phyloP scores from a whole-genome alignment of 75 land plant species.

The Pseudotsuga menziesii region DNA sequence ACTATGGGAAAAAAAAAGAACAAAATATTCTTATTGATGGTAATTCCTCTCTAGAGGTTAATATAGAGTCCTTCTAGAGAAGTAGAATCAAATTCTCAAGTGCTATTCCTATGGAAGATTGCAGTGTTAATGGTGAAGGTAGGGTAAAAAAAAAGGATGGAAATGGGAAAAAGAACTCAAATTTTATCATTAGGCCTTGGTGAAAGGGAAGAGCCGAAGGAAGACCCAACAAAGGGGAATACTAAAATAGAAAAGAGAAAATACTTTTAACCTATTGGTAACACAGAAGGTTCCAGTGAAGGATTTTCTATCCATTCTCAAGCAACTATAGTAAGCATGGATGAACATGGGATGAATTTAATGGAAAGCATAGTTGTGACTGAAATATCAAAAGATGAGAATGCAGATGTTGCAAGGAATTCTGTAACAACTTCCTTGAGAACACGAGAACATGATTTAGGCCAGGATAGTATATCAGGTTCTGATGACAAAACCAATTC shows the following conservation, averaged over 20 bases:
- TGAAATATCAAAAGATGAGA: slow-evolving; percentile 33
- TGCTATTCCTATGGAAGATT: slow-evolving; percentile 30
- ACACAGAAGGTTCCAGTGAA: slow-evolving; percentile 51
- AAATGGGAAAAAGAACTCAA: slow-evolving; percentile 9
- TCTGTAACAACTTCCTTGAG: slow-evolving; percentile 4
- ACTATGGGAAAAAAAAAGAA: slow-evolving; percentile 24
- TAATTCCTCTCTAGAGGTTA: slow-evolving; percentile 21
- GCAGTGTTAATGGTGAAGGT: slow-evolving; percentile 20
- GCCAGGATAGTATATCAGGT: neutral
- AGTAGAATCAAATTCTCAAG: slow-evolving; percentile 28
- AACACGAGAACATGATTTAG: slow-evolving; percentile 5
- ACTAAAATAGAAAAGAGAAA: slow-evolving; percentile 14
- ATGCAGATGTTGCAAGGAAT: neutral
- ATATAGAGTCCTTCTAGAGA: slow-evolving; percentile 33
- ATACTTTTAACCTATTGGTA: slow-evolving; percentile 21
- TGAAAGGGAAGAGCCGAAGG: neutral
- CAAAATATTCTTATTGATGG: slow-evolving; percentile 20
- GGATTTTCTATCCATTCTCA: slow-evolving; percentile 50
- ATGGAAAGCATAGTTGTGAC: slow-evolving; percentile 92
- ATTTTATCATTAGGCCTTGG: slow-evolving; percentile 1
- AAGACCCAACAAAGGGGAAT: neutral
- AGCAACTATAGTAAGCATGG: slow-evolving; percentile 29
- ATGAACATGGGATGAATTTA: slow-evolving; percentile 83
- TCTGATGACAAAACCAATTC: neutral
- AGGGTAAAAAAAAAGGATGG: slow-evolving; percentile 9